Evolutionary conservation across 805 yeast genomes (phyloP), one percentile per base, ranked within the genome.

Genomic region (Ogataea naganishii): DNA sequence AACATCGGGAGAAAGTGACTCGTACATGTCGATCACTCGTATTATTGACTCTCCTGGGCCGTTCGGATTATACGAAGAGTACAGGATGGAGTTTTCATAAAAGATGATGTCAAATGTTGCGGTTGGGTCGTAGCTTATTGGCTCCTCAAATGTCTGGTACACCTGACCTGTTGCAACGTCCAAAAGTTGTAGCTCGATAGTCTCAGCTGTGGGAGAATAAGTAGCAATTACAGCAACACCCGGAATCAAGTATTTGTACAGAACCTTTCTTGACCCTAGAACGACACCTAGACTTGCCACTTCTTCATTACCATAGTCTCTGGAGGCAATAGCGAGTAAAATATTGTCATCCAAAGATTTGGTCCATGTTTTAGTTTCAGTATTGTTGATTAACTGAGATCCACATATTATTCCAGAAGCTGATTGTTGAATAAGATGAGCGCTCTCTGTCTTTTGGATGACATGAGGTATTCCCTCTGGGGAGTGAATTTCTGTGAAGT

Each of bases 21-120:
- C 94, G 53, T 74, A 92, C 23, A 92, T 53, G 49, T 92, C 96
- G 43, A 84, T 60, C 4, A 81, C 85, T 11, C 67, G 73, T 10
- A 92, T 46, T 42, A 77, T 69, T 29, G 71, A 68, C 3, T 72
- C 65, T n/a, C 44, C 36, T 14, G 62, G 49, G 8, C 78, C 77
- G 3, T 49, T 49, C 1, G 47, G 45, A 33, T 76, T 66, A 46
- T 66, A 71, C 43, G 73, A 78, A 0, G 88, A 61, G 46, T 81
- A 79, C 8, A 83, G 64, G 12, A 85, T 60, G 82, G 92, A 89
- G 54, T 88, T 75, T 48, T 89, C 97, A 28, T 85, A 92, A 51
- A 75, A 69, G 1, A 75, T 62, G 17, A 84, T 43, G 14, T 66
- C 56, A 18, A 84, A 49, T 2, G 67, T 34, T 6, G 33, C 38